Base-by-base conservation (phyloP, 768 basidiomycete species). In the Tubosaeta sp. region DNA sequence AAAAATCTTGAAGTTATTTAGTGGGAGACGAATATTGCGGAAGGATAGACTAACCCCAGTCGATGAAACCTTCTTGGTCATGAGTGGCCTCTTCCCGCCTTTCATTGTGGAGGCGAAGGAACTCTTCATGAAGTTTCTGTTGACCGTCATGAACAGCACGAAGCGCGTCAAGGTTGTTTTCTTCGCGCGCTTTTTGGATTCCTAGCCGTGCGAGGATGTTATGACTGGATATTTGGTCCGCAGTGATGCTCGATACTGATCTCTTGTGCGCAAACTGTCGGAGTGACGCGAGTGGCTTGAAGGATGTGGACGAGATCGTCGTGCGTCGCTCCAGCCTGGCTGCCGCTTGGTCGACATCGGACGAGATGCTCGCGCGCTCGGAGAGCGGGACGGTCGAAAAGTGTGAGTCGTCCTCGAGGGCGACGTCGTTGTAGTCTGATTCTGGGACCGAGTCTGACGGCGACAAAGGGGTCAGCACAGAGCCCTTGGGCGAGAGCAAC, bases 111-210 rank as follows among this genome's bases (percentile, higher is more conserved):
- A 84, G 73, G 34, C 83, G 79, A 46, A 79, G 76, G 58, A 91
- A 91, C 56, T 88, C 88, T 61, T 88, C 84, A 58, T 88, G 88
- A 37, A 91, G 70, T 59, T 82, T 85, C 46, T 82, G 77, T 59
- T 84, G 81, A 3, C 84, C 86, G 53, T 86, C 85, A 34, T 82
- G 55, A 56, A 82, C 83, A 34, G 64, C 70, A 52, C 83, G 73
- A 39, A 72, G 68, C 1, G 70, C 68, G 19, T 70, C 67, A 6
- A 65, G 42, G 35, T 69, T 66, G 19, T 64, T 65, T 39, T 76
- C 75, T 9, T 80, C 76, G n/a, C 67, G 62, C 8, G 58, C 59
- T 47, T 71, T 72, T 58, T 79, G 79, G 13, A 76, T 55, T 37
- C 82, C 83, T 41, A 83, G 64, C 13, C 80, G 74, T 19, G 78